Evolutionary conservation across 208 protist genomes (phyloP).

Genomic region (Endotrypanum monterogeii): DNA sequence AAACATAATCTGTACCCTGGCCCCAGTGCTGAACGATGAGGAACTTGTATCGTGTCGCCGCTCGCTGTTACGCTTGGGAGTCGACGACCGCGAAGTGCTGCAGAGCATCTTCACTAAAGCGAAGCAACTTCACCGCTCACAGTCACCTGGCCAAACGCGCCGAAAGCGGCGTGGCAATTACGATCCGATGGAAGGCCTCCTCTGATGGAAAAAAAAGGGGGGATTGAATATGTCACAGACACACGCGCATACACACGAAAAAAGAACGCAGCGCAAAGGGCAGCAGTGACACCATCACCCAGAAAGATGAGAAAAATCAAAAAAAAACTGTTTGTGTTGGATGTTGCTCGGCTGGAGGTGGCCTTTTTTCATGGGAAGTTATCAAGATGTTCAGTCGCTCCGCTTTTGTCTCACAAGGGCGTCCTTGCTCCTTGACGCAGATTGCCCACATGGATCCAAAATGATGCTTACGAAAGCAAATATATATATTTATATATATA

Average conservation of each 20-base stretch:
- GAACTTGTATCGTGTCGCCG: slow-evolving; percentile 44
- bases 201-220: slow-evolving; percentile 1
- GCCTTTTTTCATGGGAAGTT: too few relatives aligned
- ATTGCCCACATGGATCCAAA: too few relatives aligned
- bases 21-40: slow-evolving; percentile 61
- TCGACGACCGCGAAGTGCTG: slow-evolving; percentile 12
- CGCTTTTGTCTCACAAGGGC: too few relatives aligned
- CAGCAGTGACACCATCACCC: too few relatives aligned
- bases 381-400: too few relatives aligned
- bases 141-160: neutral
- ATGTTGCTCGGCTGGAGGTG: too few relatives aligned
- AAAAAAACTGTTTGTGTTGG: too few relatives aligned
- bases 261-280: too few relatives aligned
- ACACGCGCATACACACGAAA: neutral
- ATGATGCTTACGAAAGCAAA: too few relatives aligned
- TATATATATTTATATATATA: too few relatives aligned
- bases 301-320: too few relatives aligned
- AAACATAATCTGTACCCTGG: slow-evolving; percentile 47
- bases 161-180: slow-evolving; percentile 20
- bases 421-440: too few relatives aligned
- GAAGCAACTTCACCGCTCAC: slow-evolving; percentile 14
- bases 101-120: slow-evolving; percentile 28
- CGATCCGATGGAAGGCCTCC: slow-evolving; percentile 37
- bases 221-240: neutral
- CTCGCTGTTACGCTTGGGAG: slow-evolving; percentile 33